Evolutionary conservation across 73 alveolate genomes (phyloP), one percentile per base, ranked within the genome.

Genomic region (Uronychia binucleata): DNA sequence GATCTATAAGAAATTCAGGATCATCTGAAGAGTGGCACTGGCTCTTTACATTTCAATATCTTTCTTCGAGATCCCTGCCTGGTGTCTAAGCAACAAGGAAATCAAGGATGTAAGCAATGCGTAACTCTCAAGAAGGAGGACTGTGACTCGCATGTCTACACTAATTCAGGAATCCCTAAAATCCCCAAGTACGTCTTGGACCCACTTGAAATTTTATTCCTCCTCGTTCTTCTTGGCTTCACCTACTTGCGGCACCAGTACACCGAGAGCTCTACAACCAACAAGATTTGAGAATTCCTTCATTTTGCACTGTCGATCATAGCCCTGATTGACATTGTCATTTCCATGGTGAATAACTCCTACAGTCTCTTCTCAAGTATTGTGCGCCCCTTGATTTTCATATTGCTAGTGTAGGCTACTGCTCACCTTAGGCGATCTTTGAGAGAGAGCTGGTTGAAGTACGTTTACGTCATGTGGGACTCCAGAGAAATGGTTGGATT

Each of bases 361-460:
- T 57, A 79, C 8, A 46, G 57, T 27, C 33, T 84, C 78, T 75
- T 90, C 77, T n/a, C 76, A 8, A 76, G 79, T 19, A 83, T 88
- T 28, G 14, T 83, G 0, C 28, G 86, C 1, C 75, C 86, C 46
- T 60, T 76, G 29, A 32, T 84, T 27, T 32, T 89, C 74, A 25
- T 84, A 8, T 59, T 84, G 5, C 14, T 76, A 19, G 75, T 79
- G 14, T 33, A 85, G 67, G 67, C n/a, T 46, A 11, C 19, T 19
- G 67, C 67, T 46, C 19, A 46, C 19, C n/a, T 11, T 46, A 46
- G 67, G 67, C 67, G 89, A 26, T 19, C 78, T 28, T n/a, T 84
- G 28, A 89, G 95, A 80, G 92, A 89, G 30, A 57, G 89, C 13
- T 84, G 90, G 86, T 75, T 30, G 60, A 46, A 92, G n/a, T 77